phyloP scores from a whole-genome alignment of 2,329 filamentous ascomycete species.

The Plectosphaerella cucumerina region DNA sequence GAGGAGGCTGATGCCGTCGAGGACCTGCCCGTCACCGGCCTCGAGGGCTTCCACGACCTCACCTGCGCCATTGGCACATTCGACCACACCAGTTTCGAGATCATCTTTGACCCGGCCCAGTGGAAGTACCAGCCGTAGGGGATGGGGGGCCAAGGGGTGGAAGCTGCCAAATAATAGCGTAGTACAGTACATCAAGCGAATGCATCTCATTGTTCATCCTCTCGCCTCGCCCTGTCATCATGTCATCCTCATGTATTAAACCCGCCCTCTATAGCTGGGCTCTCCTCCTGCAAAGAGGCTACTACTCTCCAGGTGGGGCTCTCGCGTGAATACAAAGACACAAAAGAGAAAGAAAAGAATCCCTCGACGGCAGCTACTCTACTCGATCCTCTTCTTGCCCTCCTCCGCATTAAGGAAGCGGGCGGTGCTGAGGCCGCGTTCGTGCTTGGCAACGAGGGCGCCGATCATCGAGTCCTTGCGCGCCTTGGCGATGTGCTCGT shows the following conservation, averaged over 20 bases:
- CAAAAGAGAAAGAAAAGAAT: no score
- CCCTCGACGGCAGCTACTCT: slow-evolving; percentile 16
- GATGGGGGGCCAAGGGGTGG: not conserved
- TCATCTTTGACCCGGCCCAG: slow-evolving; percentile 53
- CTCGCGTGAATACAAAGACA: no score
- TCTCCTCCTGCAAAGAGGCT: no score
- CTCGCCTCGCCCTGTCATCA: no score
- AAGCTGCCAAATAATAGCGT: no score
- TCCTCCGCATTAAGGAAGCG: slow-evolving; percentile 85
- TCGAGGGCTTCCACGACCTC: slow-evolving; percentile 69
- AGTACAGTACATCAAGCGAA: not conserved
- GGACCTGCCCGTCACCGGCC: slow-evolving; percentile 58
- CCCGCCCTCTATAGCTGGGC: no score
- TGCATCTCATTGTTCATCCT: no score
- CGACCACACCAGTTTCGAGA: slow-evolving; percentile 64
- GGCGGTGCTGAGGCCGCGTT: slow-evolving; percentile 78
- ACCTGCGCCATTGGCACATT: slow-evolving; percentile 69
- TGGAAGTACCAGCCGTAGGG: slow-evolving; percentile 47
- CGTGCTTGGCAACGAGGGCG: slow-evolving; percentile 66
- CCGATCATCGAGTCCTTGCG: slow-evolving; percentile 80
- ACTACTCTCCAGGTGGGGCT: no score
- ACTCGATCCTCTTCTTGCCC: slow-evolving; percentile 97
- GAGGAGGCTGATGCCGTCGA: slow-evolving; percentile 65
- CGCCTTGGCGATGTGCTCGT: slow-evolving; percentile 79
- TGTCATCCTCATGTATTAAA: no score